Base-by-base conservation (phyloP, 2,329 filamentous ascomycete genomes). In the Fusarium mexicanum region DNA sequence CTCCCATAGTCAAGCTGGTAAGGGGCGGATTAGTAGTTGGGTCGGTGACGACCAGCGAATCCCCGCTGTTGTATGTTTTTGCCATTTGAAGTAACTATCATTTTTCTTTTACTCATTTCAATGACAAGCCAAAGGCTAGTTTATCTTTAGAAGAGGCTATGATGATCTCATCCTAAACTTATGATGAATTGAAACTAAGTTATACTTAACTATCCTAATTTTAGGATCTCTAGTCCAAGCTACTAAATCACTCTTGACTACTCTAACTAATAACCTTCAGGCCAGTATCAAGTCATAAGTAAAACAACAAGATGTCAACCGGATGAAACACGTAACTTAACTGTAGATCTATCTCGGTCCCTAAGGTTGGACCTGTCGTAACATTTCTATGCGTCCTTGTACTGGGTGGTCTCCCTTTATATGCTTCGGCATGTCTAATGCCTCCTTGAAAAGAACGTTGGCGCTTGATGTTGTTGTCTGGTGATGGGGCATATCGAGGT, bases 401-500 rank as follows among this genome's bases (percentile, higher is more conserved):
- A 20, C 17, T 24, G 6, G 16, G 31, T 18, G n/a, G 48, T 11
- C n/a, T 14, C 17, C 6, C 31, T 51, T 51, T 35, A 18, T 35
- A 33, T 33, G 14, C 47, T 33, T n/a, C 20, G 29, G 6, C 47
- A 18, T 50, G 22, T 11, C 29, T 13, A 10, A 31, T 10, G 31
- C 48, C 24, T 24, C 12, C 31, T 35, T 51, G 22, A 14, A 50
- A 47, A n/a, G 29, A 5, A 17, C 29, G 2, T 18, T 33, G 29
- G 16, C 22, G 33, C 10, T 50, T n/a, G 14, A n/a, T 50, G 29
- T 33, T 31, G 4, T n/a, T 31, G 47, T 91, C 87, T 0, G 84
- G 84, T 1, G 85, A 84, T 1, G 81, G 77, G 0, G 90, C 86
- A 7, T 82, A 83, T 18, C 89, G 84, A 57, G 92, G 86, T 2